Conservation (phyloP, 2,329 filamentous ascomycete species). For the Thermothelomyces thermophilus region DNA sequence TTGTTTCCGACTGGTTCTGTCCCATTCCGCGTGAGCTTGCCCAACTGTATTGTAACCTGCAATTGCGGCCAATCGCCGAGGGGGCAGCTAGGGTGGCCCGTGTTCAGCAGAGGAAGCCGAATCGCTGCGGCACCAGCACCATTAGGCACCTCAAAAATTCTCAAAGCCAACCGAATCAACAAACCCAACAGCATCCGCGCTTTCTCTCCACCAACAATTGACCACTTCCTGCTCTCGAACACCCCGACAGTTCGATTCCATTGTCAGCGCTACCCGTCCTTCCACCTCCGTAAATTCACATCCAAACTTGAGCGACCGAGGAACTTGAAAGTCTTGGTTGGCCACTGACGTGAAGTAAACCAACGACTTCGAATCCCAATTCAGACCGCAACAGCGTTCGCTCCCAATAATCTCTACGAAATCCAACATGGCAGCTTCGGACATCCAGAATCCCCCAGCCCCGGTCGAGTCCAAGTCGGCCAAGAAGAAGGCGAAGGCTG, state of each 20-base stretch:
- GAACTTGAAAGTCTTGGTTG: background rate
- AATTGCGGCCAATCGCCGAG: slow-evolving; percentile 16
- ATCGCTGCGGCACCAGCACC: background rate
- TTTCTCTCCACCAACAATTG: slow-evolving; percentile 1
- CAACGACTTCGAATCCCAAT: background rate
- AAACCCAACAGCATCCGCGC: slow-evolving; percentile 5
- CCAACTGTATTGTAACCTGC: background rate
- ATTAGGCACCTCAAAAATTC: slow-evolving; percentile 18
- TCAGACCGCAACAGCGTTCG: background rate
- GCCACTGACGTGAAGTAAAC: background rate
- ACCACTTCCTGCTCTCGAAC: slow-evolving; percentile 2
- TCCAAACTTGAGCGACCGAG: background rate
- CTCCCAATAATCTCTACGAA: background rate
- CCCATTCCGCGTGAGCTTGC: slow-evolving; percentile 21
- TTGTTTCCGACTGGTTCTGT: slow-evolving; percentile 24
- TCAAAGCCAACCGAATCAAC: slow-evolving; percentile 1
- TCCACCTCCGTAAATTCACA: background rate
- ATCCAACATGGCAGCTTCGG: slow-evolving; percentile 54
- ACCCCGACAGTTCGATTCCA: slow-evolving; percentile 11
- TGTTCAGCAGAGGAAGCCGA: slow-evolving; percentile 5
- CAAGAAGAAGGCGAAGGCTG: slow-evolving; percentile 58
- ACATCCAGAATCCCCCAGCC: slow-evolving; percentile 56
- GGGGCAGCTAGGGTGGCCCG: slow-evolving; percentile 18
- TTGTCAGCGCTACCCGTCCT: background rate
- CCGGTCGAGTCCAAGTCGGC: slow-evolving; percentile 58